Evolutionary conservation across 2,329 filamentous ascomycete species (phyloP).

Genomic region (Ophiostoma sp.): DNA sequence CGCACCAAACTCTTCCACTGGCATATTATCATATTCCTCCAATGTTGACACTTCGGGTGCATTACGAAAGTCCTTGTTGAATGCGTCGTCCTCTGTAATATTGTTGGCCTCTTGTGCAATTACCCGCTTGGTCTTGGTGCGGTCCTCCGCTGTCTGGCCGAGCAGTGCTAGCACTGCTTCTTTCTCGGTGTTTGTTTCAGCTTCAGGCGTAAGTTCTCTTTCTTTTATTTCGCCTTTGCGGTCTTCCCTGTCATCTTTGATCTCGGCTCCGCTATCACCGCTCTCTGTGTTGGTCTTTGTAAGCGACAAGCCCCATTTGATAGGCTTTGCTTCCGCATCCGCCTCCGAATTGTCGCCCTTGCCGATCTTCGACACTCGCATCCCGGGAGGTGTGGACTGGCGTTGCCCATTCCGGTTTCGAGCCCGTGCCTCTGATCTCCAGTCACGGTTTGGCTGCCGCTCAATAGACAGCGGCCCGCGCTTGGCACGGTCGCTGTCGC

Average conservation of each 20-base stretch:
- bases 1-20: slow-evolving; percentile 90
- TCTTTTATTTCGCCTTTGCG: slow-evolving; percentile 9
- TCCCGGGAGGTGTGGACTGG: slow-evolving; percentile 1
- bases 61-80: slow-evolving; percentile 61
- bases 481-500: slow-evolving; percentile 21
- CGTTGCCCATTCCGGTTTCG: slow-evolving; percentile 24
- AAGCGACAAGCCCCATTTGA: slow-evolving; percentile 38
- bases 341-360: slow-evolving; percentile 29
- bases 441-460: slow-evolving; percentile 31
- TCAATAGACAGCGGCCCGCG: slow-evolving; percentile 31
- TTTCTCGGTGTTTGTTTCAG: slow-evolving; percentile 19
- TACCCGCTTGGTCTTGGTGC: slow-evolving; percentile 23
- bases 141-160: slow-evolving; percentile 21
- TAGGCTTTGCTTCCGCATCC: slow-evolving; percentile 35
- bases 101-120: slow-evolving; percentile 34
- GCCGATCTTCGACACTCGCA: not conserved
- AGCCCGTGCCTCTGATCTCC: slow-evolving; percentile 33
- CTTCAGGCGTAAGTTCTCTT: not conserved
- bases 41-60: slow-evolving; percentile 72
- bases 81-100: slow-evolving; percentile 62
- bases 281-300: slow-evolving; percentile 30
- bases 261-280: not conserved
- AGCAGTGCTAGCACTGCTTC: slow-evolving; percentile 29
- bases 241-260: not conserved
- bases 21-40: slow-evolving; percentile 80